Conservation (phyloP, 352 stramenopile species). For the Phytopythium oedochilum region DNA sequence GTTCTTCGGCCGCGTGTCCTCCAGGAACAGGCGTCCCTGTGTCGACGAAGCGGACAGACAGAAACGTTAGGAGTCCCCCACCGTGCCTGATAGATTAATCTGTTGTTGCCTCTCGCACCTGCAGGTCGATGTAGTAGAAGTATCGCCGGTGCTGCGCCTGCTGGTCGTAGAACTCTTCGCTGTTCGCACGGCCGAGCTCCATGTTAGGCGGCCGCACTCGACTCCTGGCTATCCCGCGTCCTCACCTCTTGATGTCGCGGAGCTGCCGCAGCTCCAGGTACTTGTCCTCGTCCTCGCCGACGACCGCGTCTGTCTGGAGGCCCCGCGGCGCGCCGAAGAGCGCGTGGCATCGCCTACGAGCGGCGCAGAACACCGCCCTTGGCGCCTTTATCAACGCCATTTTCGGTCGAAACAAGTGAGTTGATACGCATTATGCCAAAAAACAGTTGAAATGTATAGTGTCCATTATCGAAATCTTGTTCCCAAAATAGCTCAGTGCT, state of each 20-base stretch:
- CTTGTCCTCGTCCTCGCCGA: constrained; percentile 40
- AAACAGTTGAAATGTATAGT: no score
- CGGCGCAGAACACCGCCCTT: background rate
- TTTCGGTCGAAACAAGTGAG: no score
- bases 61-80: background rate
- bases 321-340: background rate
- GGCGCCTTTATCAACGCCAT: background rate
- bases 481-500: constrained; percentile 1
- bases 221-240: background rate
- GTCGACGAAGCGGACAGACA: no score
- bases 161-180: constrained; percentile 69
- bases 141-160: constrained; percentile 59
- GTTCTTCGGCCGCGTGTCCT: constrained; percentile 81
- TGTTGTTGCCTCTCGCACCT: constrained; percentile 23
- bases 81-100: background rate
- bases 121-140: constrained; percentile 84
- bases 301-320: background rate
- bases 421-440: no score
- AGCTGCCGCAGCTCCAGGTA: constrained; percentile 77
- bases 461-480: background rate
- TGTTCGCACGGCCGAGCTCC: constrained; percentile 12
- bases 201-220: no score
- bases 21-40: constrained; percentile 67
- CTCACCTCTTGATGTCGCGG: constrained; percentile 76
- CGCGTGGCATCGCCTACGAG: background rate